phyloP scores from a whole-genome alignment of 306 rosid species.

The Prunus dulcis region DNA sequence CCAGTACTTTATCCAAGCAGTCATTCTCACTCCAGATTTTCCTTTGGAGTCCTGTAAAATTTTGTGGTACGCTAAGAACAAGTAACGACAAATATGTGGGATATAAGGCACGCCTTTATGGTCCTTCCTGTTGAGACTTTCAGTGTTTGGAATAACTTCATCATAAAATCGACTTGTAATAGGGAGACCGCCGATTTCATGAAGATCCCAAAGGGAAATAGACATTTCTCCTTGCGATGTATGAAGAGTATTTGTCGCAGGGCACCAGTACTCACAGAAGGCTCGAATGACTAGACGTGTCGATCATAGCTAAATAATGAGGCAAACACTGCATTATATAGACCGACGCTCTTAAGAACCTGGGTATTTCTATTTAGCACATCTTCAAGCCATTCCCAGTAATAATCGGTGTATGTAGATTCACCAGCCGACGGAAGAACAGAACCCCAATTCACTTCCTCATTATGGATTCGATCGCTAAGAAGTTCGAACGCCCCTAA shows the following conservation, averaged over 20 bases:
- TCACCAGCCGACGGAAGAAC: too few species aligned
- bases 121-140: not conserved
- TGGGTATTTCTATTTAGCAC: too few species aligned
- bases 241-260: not conserved
- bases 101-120: not conserved
- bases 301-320: too few species aligned
- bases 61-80: not conserved
- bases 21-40: not conserved
- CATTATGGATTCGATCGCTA: too few species aligned
- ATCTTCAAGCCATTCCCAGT: too few species aligned
- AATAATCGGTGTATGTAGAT: too few species aligned
- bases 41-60: not conserved
- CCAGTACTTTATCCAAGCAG: not conserved
- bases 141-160: not conserved
- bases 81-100: not conserved
- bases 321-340: too few species aligned
- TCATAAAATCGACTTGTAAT: not conserved
- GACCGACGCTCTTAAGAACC: too few species aligned
- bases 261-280: not conserved
- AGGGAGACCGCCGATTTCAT: not conserved
- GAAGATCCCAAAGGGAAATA: not conserved
- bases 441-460: too few species aligned
- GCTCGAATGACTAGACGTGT: accelerated
- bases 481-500: too few species aligned
- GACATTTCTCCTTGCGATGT: not conserved